Base-by-base conservation (phyloP, 495 filamentous ascomycete genomes). In the Cercophora samala region DNA sequence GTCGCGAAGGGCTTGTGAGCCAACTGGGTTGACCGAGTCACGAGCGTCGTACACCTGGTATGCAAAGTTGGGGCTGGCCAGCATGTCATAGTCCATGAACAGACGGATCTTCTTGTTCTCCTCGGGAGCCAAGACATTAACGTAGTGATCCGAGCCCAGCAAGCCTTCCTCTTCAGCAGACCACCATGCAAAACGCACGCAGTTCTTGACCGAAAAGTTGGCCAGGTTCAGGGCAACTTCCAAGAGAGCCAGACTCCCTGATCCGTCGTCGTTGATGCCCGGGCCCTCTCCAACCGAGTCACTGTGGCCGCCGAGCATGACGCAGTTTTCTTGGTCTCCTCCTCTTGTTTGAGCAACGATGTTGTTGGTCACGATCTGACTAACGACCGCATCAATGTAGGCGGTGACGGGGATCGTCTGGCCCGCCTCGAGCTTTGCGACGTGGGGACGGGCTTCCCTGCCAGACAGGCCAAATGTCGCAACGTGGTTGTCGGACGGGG, bases 31-130 rank as follows among this genome's bases (percentile, higher is more conserved):
- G 21, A 68, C 75, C 0, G 75, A 76, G 68, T 85, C 78, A 11
- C 77, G 76, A 17, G 81, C 75, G 62, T 80, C 63, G 70, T 80
- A 86, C n/a, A 86, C 75, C 69, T 86, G 83, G 62, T 84, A 84
- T 19, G 82, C 83, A 66, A 79, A 86, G 72, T 84, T 85, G 32
- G 81, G 84, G 62, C 78, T 82, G 17, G 78, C 84, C 68, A 87
- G 75, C 85, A 87, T 87, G 68, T 87, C 85, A 69, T 85, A 86
- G 70, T 87, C 84, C 79, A 87, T 85, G 68, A 85, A 85, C 26
- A 87, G 75, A 3, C 82, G 80, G 64, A 87, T 86, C 74, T 85
- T 85, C 64, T 73, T 32, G 72, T 84, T 85, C 69, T 86, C 85
- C 13, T 81, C 78, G 8, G 74, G 64, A 0, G 81, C 74, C 19